Evolutionary conservation across 1,284 basidiomycete genomes (phyloP).

Genomic region (Cutaneotrichosporon sp.): DNA sequence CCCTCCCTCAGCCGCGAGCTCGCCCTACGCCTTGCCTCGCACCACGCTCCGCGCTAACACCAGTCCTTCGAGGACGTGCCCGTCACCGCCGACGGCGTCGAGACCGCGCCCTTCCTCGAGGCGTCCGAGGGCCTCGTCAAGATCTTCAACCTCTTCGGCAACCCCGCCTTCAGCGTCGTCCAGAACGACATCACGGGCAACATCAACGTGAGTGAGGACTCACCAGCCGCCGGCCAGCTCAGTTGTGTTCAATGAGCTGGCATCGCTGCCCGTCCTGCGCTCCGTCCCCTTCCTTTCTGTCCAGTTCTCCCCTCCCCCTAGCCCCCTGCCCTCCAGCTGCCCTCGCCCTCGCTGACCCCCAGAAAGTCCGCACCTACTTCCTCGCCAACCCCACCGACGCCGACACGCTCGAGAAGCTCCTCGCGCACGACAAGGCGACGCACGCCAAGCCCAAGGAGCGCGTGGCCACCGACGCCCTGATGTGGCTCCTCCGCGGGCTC

Average conservation of each 20-base stretch:
- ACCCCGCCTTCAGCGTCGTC: constrained; percentile 80
- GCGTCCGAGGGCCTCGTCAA: constrained; percentile 87
- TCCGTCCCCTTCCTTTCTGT: too few species aligned
- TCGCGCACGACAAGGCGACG: constrained; percentile 73
- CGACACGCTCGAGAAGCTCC: constrained; percentile 78
- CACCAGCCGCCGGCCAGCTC: neutral
- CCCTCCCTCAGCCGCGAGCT: too few species aligned
- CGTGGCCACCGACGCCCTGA: constrained; percentile 80
- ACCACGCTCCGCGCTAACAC: neutral
- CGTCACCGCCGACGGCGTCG: constrained; percentile 80
- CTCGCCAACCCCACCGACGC: constrained; percentile 66
- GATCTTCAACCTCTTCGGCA: constrained; percentile 89
- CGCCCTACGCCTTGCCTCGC: constrained; percentile 6
- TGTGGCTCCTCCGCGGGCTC: constrained; percentile 90
- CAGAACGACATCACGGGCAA: constrained; percentile 90
- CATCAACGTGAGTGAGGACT: constrained; percentile 66
- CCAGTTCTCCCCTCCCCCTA: too few species aligned
- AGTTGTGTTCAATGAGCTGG: too few species aligned
- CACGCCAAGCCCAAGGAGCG: constrained; percentile 44
- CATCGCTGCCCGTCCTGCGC: too few species aligned
- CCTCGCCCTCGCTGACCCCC: constrained; percentile 26
- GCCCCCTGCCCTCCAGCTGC: too few species aligned
- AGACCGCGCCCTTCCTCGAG: constrained; percentile 84
- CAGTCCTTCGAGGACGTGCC: constrained; percentile 91
- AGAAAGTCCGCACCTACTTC: constrained; percentile 89